phyloP scores from a whole-genome alignment of 2,329 filamentous ascomycete species.

The Sporothrix pallida region DNA sequence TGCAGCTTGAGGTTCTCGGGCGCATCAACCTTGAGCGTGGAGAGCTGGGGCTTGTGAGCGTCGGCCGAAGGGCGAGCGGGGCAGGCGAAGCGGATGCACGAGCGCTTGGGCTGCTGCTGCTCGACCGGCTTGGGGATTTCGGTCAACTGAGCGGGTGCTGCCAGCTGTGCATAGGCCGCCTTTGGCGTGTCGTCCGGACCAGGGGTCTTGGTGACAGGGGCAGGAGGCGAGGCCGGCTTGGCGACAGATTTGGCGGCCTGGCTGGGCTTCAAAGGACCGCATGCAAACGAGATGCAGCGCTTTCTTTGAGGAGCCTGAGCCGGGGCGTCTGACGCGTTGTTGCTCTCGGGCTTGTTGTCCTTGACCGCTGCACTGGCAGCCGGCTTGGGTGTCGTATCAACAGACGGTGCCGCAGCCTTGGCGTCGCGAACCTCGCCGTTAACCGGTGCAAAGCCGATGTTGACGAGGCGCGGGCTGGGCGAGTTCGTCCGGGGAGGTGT shows the following conservation, averaged over 20 bases:
- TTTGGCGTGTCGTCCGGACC: constrained; percentile 32
- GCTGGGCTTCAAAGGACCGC: constrained; percentile 65
- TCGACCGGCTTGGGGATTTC: constrained; percentile 45
- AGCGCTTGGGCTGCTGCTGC: constrained; percentile 52
- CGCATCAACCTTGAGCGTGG: constrained; percentile 34
- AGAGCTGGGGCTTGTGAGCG: constrained; percentile 44
- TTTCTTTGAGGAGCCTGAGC: constrained; percentile 73
- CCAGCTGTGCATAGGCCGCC: constrained; percentile 31
- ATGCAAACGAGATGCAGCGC: constrained; percentile 92
- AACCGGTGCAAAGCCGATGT: constrained; percentile 51
- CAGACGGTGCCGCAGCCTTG: constrained; percentile 20
- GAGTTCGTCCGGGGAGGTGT: constrained; percentile 88
- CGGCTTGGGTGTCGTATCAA: constrained; percentile 36
- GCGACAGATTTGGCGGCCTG: constrained; percentile 39
- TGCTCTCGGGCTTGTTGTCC: constrained; percentile 44
- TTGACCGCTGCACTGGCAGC: constrained; percentile 51
- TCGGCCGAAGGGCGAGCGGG: constrained; percentile 58
- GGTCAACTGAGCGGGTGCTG: constrained; percentile 45
- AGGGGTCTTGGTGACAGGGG: constrained; percentile 36
- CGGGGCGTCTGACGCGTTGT: constrained; percentile 46
- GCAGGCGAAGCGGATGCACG: constrained; percentile 78
- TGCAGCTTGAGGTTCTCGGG: constrained; percentile 36
- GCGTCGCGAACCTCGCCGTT: constrained; percentile 7
- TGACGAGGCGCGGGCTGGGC: constrained; percentile 81
- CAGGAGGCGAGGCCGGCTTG: constrained; percentile 43